phyloP scores from a whole-genome alignment of 306 rosid genomes.

The Acacia acuminata region DNA sequence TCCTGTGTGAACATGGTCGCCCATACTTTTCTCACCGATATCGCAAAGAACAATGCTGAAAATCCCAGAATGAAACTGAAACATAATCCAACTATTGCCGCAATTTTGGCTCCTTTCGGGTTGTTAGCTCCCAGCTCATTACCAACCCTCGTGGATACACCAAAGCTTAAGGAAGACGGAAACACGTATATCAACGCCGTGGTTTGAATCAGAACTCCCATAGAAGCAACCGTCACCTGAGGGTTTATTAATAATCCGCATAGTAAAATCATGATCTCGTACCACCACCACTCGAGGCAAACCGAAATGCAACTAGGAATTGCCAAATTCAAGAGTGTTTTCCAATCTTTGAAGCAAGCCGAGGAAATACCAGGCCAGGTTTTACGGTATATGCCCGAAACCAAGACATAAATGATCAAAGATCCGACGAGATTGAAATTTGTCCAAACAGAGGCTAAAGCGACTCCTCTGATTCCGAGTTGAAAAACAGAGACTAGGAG shows the following conservation, averaged over 20 bases:
- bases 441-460: constrained; percentile 78
- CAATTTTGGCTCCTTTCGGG: constrained; percentile 58
- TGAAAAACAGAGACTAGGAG: constrained; percentile 58
- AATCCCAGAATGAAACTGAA: constrained; percentile 63
- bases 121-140: constrained; percentile 78
- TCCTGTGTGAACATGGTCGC: constrained; percentile 81
- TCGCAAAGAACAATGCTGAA: constrained; percentile 61
- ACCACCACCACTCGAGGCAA: constrained; percentile 99
- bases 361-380: constrained; percentile 72
- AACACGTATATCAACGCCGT: constrained; percentile 89
- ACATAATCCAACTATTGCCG: constrained; percentile 67
- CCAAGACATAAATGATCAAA: constrained; percentile 47
- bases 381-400: constrained; percentile 61
- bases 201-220: constrained; percentile 91
- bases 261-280: constrained; percentile 89
- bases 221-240: constrained; percentile 84
- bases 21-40: constrained; percentile 68
- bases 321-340: constrained; percentile 52
- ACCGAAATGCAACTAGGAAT: constrained; percentile 92
- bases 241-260: constrained; percentile 84
- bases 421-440: constrained; percentile 71
- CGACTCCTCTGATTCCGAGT: constrained; percentile 74
- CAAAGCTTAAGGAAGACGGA: constrained; percentile 86
- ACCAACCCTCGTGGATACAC: constrained; percentile 87
- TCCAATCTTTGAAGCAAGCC: constrained; percentile 56